Base-by-base conservation (phyloP, 2,329 filamentous ascomycete species). In the Trichophyton simii region DNA sequence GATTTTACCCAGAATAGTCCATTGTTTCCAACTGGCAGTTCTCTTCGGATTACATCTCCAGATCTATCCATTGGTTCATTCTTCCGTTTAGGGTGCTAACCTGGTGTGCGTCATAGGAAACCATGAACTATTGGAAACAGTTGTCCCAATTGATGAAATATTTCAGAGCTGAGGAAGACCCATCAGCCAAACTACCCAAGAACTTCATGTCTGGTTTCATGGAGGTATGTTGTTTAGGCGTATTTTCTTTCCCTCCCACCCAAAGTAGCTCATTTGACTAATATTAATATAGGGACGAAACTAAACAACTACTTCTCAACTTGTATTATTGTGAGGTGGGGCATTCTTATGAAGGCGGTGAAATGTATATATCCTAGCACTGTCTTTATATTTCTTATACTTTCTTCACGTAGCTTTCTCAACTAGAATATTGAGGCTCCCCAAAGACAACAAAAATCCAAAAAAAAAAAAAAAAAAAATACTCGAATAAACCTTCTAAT, bases 81-180 rank as follows among this genome's bases (percentile, higher is more conserved):
- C 46, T 3, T 2, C 20, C 3, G 11, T 2, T 13, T 15, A 25
- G 25, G 3, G 38, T 55, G 50, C 52, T 61, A n/a, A 46, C 48
- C 62, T 68, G 55, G 28, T n/a, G 8, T 28, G 28, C 48, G 34
- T 42, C 28, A 59, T 63, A 96, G 91, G 94, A 99, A 82, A 99
- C 89, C 60, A 85, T 99, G 81, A 99, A 99, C 80, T 99, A 88
- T 82, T 99, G 94, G 94, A 96, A 96, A 78, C 94, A 99, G 78
- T 82, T 91, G 65, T 88, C 88, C 66, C 94, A 99, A 75, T 83
- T 99, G 68, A 90, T 99, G 83, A 91, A 94, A 70, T 99, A 96
- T 78, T 99, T 97, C 82, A 86, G 91, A 73, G 82, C 86, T 69
- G 91, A 97, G 76, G 89, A 85, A 80, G 89, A 84, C 75, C 87